phyloP scores from a whole-genome alignment of 2,329 filamentous ascomycete species.

The Fusarium euwallaceae region DNA sequence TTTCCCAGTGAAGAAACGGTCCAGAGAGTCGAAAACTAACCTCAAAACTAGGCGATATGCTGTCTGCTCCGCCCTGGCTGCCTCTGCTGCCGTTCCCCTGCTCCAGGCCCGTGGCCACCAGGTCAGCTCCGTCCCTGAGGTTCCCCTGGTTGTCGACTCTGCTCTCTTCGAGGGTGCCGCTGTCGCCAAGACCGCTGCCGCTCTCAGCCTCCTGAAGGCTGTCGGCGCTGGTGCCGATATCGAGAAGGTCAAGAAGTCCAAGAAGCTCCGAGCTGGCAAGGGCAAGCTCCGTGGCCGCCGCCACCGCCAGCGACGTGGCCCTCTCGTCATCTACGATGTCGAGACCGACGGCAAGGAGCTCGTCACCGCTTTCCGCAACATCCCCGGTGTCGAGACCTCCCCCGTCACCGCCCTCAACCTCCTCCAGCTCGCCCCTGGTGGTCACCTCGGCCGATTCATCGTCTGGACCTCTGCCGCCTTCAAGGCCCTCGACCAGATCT shows the following conservation, averaged over 20 bases:
- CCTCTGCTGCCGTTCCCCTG: constrained; percentile 93
- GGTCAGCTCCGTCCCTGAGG: constrained; percentile 91
- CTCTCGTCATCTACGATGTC: constrained; percentile 97
- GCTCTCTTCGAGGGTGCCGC: constrained; percentile 85
- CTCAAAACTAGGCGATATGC: constrained; percentile 82
- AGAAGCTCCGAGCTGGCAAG: constrained; percentile 98
- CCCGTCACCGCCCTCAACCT: constrained; percentile 96
- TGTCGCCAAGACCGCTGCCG: constrained; percentile 89
- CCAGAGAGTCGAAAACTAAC: constrained; percentile 30
- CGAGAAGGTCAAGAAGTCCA: constrained; percentile 95
- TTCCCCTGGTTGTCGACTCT: constrained; percentile 96
- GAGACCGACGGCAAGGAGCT: constrained; percentile 96
- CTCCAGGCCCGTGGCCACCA: constrained; percentile 98
- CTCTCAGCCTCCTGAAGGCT: constrained; percentile 88
- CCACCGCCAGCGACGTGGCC: constrained; percentile 96
- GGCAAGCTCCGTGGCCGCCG: constrained; percentile 98
- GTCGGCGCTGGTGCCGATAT: constrained; percentile 92
- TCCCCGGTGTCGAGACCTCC: constrained; percentile 96
- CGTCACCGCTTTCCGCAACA: constrained; percentile 96
- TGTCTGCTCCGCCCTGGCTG: constrained; percentile 96
- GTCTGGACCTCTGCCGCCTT: constrained; percentile 99
- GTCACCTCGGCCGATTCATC: constrained; percentile 98
- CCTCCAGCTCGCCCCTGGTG: constrained; percentile 98
- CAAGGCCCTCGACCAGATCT: constrained; percentile 95
- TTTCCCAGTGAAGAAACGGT: neutral